Evolutionary conservation across 768 basidiomycete species (phyloP), one percentile per base, ranked within the genome.

Genomic region (Suillus weaverae): DNA sequence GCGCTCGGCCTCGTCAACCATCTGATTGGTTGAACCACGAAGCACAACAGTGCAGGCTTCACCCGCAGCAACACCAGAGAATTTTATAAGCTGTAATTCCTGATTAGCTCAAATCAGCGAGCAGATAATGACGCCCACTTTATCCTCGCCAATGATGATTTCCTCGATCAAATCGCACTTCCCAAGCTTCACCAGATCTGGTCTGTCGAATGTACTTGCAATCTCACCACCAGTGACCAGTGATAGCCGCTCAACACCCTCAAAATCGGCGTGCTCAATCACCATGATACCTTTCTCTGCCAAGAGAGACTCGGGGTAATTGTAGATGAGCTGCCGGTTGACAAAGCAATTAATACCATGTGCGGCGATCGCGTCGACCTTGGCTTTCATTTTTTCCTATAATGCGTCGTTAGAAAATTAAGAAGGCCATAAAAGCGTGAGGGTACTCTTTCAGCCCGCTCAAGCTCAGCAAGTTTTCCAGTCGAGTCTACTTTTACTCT

Each of bases 81-180:
- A 99, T 80, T 99, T 99, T 82, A 99, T 97, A 67, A 99, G 85
- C 96, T 99, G 70, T 33, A 13, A 18, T 0, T 22, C 16, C 33
- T 6, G 0, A 39, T 71, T 35, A 72, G 64, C 61, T 35, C 22
- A n/a, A 22, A 2, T 32, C 18, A 44, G 20, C 32, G 33, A 14
- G 22, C 39, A 35, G 4, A 61, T 30, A 14, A 46, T 39, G 6
- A 30, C n/a, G 62, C 81, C 30, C 66, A 95, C 97, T 88, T 95
- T 97, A 78, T 99, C 97, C 80, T 99, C 97, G 20, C 97, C 97
- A 68, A 99, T 98, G 85, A 99, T 98, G 71, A 99, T 90, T 81
- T 99, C 97, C 79, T 99, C 97, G 63, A 99, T 97, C 67, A 95
- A 74, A 68, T 98, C 97, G 75, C 97, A 99, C 44, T 82, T 84